phyloP scores from a whole-genome alignment of 257 asterid species.

The Solanum pimpinellifolium region DNA sequence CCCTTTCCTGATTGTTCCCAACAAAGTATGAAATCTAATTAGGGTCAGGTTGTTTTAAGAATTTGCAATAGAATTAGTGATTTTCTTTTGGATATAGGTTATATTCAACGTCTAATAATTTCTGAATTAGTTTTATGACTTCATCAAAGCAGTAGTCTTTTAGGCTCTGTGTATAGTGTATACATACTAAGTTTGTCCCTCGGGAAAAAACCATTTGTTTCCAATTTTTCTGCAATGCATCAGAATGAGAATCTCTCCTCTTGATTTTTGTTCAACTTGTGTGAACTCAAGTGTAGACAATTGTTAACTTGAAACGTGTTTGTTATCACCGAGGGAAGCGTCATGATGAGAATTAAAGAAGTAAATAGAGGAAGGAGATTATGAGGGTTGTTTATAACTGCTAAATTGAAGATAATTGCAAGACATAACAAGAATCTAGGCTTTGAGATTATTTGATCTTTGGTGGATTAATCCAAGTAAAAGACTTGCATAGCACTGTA shows the following conservation, averaged over 20 bases:
- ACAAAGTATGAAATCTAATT: not conserved
- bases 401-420: not conserved
- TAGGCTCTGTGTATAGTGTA: not conserved
- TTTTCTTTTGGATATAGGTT: not conserved
- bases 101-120: not conserved
- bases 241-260: not conserved
- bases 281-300: not conserved
- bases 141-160: not conserved
- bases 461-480: not conserved
- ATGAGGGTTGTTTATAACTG: not conserved
- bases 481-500: not conserved
- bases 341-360: not conserved
- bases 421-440: not conserved
- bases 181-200: not conserved
- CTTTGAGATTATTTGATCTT: not conserved
- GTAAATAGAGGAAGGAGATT: not conserved
- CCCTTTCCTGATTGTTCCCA: not conserved
- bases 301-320: not conserved
- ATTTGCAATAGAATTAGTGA: not conserved
- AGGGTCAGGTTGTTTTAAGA: not conserved
- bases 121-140: not conserved
- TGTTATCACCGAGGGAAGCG: not conserved
- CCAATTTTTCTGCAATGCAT: not conserved
- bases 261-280: not conserved
- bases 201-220: not conserved